phyloP scores from a whole-genome alignment of 768 basidiomycete genomes.

The Lanmaoa rubissima region DNA sequence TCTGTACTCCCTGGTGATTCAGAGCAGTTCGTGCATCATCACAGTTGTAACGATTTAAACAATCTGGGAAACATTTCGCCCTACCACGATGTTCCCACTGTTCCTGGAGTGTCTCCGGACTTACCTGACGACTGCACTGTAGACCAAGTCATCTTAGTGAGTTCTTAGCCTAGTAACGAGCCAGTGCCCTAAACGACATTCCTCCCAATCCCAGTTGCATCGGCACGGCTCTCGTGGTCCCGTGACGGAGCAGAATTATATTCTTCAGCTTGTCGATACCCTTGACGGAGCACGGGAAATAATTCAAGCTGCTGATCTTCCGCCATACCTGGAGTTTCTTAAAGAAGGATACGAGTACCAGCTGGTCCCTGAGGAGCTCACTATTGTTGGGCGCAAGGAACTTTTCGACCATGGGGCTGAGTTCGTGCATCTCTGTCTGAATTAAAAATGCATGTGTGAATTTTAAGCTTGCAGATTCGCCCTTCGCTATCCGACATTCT shows the following conservation, averaged over 20 bases:
- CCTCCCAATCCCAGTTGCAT: constrained; percentile 31
- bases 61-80: constrained; percentile 38
- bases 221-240: constrained; percentile 43
- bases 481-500: constrained; percentile 20
- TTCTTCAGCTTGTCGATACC: constrained; percentile 32
- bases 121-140: constrained; percentile 41
- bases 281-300: constrained; percentile 23
- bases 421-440: constrained; percentile 20
- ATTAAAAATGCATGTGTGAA: neutral
- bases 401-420: constrained; percentile 41
- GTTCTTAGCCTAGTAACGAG: neutral
- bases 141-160: constrained; percentile 41
- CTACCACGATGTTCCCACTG: constrained; percentile 33
- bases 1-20: neutral
- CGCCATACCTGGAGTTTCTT: constrained; percentile 35
- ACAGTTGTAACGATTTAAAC: neutral
- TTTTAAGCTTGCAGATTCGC: constrained; percentile 12
- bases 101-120: constrained; percentile 25
- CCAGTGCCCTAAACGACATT: neutral
- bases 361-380: constrained; percentile 36
- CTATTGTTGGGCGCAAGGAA: constrained; percentile 35
- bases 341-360: constrained; percentile 35
- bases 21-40: neutral
- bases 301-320: constrained; percentile 31
- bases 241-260: constrained; percentile 24